Percentiles rank a stretch among this genome's conserved stretches.
Evolutionary conservation across 495 filamentous ascomycete genomes (phyloP).

Genomic region (Penicillium alfredii): DNA sequence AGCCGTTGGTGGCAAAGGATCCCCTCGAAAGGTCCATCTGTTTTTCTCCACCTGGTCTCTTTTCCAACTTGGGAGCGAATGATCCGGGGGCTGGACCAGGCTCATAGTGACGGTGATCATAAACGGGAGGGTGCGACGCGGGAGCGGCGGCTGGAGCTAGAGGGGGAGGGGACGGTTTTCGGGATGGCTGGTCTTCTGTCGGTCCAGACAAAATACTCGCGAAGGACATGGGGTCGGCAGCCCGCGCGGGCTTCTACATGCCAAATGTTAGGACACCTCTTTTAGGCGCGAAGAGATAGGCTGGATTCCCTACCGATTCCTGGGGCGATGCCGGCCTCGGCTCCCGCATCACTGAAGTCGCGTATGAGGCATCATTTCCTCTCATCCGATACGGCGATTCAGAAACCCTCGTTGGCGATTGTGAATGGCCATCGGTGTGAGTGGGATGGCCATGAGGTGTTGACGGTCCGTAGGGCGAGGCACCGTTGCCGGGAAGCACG

Average conservation of each 20-base stretch:
- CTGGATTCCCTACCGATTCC: constrained; percentile 38
- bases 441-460: constrained; percentile 44
- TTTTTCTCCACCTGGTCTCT: constrained; percentile 22
- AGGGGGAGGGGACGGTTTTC: constrained; percentile 32
- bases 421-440: constrained; percentile 38
- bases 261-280: too few species aligned
- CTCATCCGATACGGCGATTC: constrained; percentile 35
- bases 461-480: constrained; percentile 35
- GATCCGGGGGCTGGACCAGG: constrained; percentile 18
- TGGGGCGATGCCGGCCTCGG: constrained; percentile 31
- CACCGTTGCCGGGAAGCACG: constrained; percentile 31
- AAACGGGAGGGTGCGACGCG: constrained; percentile 13
- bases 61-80: constrained; percentile 27
- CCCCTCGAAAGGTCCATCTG: constrained; percentile 8
- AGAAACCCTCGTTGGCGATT: constrained; percentile 37
- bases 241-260: constrained; percentile 56
- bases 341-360: constrained; percentile 26
- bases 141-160: constrained; percentile 17
- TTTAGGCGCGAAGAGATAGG: too few species aligned
- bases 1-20: constrained; percentile 14
- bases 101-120: constrained; percentile 19
- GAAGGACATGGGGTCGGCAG: constrained; percentile 83
- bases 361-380: constrained; percentile 30
- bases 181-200: constrained; percentile 52
- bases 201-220: constrained; percentile 80